A percentile compares a stretch with the other conserved stretches of the same genome.
Conservation (phyloP, 1,284 basidiomycete species). For the Xerocomus nothofagi region DNA sequence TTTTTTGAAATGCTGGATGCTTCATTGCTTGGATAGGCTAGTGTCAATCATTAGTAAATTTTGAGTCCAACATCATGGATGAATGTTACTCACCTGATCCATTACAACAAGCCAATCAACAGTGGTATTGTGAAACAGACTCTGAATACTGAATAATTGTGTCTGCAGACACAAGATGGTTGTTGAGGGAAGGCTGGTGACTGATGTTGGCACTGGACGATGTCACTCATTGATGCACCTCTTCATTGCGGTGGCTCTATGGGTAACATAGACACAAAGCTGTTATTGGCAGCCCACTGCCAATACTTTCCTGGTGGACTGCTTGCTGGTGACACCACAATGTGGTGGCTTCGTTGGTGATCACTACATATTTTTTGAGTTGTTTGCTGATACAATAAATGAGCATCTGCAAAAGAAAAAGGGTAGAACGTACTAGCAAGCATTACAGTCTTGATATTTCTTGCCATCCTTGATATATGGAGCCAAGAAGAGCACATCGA, state of each 20-base stretch:
- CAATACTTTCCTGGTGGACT: background rate
- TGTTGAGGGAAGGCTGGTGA: constrained; percentile 2
- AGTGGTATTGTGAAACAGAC: constrained; percentile 19
- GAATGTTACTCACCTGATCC: constrained; percentile 28
- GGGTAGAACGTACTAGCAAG: background rate
- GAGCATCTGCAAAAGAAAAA: background rate
- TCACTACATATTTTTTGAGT: background rate
- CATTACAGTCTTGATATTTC: background rate
- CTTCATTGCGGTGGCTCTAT: background rate
- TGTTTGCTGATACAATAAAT: constrained; percentile 4
- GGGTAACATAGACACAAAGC: background rate
- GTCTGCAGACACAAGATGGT: constrained; percentile 2
- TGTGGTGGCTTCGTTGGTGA: background rate
- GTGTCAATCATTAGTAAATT: background rate
- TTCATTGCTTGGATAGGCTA: constrained; percentile 5
- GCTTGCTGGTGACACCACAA: background rate
- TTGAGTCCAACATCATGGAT: background rate
- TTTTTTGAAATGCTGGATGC: background rate
- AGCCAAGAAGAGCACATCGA: constrained; percentile 1
- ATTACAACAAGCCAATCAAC: constrained; percentile 32
- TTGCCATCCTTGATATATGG: background rate
- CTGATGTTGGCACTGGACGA: background rate
- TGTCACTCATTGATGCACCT: background rate
- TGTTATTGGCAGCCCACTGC: background rate
- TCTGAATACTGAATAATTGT: constrained; percentile 18